Evolutionary conservation across 169 alveolate genomes (phyloP).

Genomic region (Perkinsus marinus): DNA sequence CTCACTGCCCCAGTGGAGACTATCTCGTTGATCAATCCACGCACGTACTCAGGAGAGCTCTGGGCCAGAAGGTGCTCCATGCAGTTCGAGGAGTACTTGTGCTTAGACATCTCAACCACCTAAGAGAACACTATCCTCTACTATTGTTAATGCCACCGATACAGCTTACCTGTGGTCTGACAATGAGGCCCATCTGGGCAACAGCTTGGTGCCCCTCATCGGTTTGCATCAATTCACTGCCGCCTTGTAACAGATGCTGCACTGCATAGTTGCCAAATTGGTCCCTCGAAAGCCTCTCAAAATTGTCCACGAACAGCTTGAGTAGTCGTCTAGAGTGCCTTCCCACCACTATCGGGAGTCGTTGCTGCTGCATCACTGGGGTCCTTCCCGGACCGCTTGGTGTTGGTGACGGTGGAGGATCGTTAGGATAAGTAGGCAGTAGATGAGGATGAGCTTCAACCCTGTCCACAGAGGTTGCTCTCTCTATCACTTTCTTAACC

Average conservation of each 20-base stretch:
- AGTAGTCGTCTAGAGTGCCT: background rate
- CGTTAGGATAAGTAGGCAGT: background rate
- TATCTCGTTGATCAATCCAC: background rate
- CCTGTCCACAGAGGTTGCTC: background rate
- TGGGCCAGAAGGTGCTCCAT: background rate
- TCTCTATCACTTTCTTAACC: background rate
- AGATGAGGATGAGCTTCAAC: background rate
- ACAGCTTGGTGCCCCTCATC: background rate
- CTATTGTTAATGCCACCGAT: background rate
- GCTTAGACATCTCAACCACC: background rate
- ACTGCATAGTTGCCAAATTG: background rate
- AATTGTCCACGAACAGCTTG: background rate
- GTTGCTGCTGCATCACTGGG: background rate
- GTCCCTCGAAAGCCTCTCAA: background rate
- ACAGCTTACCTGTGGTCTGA: background rate
- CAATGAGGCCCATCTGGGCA: background rate
- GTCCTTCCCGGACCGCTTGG: background rate
- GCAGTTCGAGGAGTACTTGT: background rate
- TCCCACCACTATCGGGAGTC: background rate
- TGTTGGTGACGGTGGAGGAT: background rate
- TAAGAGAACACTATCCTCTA: background rate
- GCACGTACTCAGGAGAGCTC: background rate
- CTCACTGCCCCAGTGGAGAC: background rate
- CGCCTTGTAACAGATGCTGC: background rate
- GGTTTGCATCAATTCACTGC: background rate